Evolutionary conservation across 495 filamentous ascomycete genomes (phyloP), one percentile per base, ranked within the genome.

Genomic region (Annulohypoxylon bovei): DNA sequence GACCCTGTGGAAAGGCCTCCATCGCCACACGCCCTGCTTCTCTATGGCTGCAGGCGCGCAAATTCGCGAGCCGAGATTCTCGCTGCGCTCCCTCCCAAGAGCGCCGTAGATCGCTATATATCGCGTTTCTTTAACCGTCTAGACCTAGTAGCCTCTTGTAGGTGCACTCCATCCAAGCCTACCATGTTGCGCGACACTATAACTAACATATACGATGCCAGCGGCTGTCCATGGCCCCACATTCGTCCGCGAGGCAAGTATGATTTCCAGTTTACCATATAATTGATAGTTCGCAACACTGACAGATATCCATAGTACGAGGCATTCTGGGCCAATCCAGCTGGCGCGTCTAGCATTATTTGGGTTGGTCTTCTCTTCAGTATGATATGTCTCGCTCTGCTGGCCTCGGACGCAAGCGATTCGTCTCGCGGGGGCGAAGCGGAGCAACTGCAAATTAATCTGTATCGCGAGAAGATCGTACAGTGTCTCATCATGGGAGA

Each of bases 401-500:
- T 73, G 7, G 72, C 49, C 47, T 68, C 52, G 4, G 52, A 55
- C n/a, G 57, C 23, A 66, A 71, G 16, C 71, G 49, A 47, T 35
- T 67, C n/a, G 53, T 78, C 18, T 64, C 14, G n/a, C 9, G 52
- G 52, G 1, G 30, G 52, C 6, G 52, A 55, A 37, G 52, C 30
- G 3, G 30, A 55, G 20, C 52, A 55, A 32, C n/a, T 55, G 14
- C 52, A 55, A 35, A 55, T 77, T 33, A 59, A 75, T 18, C 42
- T 53, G 11, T 80, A 74, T 58, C 73, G 76, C 18, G 50, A 68
- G 14, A 67, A 63, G 35, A 72, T 65, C 18, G 79, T 77, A 4
- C 81, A 82, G 27, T 79, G 77, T 23, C 74, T 82, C 11, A 56
- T 75, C 11, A 65, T 83, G 1, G 80, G 72, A 7, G 78, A 81